Evolutionary conservation across 2,329 filamentous ascomycete species (phyloP).

Genomic region (Alternaria triticimaculans): DNA sequence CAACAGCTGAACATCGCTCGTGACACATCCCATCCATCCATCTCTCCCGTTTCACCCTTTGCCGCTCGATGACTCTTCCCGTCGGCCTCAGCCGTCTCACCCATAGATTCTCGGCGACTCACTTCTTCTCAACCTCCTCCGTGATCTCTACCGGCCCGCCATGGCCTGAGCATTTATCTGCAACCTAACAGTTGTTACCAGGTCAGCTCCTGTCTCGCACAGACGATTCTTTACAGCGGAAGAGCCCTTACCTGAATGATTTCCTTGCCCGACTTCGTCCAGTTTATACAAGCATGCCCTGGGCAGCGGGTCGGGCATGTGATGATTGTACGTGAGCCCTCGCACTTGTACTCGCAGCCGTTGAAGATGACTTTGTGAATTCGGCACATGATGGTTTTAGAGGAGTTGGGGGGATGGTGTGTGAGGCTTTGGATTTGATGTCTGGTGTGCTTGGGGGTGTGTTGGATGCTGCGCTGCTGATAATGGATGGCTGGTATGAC

Average conservation of each 20-base stretch:
- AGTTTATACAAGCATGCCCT: not conserved
- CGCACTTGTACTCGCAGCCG: not conserved
- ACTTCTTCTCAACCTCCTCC: not conserved
- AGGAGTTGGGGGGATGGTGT: too few relatives aligned
- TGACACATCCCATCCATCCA: not conserved
- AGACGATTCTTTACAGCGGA: not conserved
- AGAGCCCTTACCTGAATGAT: not conserved
- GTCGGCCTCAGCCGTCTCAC: too few relatives aligned
- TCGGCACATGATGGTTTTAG: not conserved
- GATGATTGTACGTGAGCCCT: not conserved
- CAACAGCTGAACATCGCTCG: not conserved
- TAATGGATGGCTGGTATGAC: not conserved
- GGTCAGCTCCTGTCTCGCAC: not conserved
- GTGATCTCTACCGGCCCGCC: not conserved
- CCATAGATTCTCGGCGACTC: too few relatives aligned
- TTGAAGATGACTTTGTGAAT: not conserved
- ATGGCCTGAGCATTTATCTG: not conserved
- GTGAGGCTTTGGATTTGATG: not conserved
- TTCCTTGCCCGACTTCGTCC: not conserved
- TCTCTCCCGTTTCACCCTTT: not conserved
- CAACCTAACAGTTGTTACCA: not conserved
- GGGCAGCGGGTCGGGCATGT: not conserved
- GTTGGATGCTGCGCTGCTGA: not conserved
- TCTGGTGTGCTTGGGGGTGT: not conserved
- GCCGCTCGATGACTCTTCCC: too few relatives aligned